These are phyloP conservation scores for Phalaenopsis hybrid DNA, from an alignment of 116 monocot species.

Conservation along the genomic window DNA sequence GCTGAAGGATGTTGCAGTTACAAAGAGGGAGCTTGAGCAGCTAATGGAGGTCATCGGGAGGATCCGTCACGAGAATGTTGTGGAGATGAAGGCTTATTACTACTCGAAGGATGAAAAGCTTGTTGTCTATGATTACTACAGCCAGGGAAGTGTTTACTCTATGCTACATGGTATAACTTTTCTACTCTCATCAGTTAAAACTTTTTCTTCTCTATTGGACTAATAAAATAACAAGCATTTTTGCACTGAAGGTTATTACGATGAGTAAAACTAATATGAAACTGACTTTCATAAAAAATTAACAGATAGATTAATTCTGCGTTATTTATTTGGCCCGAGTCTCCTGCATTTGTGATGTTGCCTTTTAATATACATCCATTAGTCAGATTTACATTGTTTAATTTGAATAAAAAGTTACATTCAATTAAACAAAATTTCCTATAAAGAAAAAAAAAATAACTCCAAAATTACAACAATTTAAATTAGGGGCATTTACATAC, in stretches of 20 bases:
- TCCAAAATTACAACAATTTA: background rate
- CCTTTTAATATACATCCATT: background rate
- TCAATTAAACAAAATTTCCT: background rate
- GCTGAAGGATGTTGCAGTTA: constrained; percentile 66
- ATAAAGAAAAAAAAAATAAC: background rate
- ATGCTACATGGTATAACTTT: constrained; percentile 58
- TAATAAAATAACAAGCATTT: background rate
- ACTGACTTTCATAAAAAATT: background rate
- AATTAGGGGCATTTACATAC: background rate
- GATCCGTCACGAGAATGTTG: constrained; percentile 61
- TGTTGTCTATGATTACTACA: constrained; percentile 61
- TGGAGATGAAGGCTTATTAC: constrained; percentile 67
- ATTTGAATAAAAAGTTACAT: background rate
- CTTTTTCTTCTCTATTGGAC: background rate
- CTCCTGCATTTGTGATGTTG: background rate
- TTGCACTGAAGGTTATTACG: background rate
- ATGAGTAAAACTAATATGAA: background rate
- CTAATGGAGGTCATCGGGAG: constrained; percentile 76
- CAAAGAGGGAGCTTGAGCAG: constrained; percentile 80
- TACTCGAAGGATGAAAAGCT: constrained; percentile 92
- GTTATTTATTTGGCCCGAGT: background rate
- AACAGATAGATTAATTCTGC: background rate
- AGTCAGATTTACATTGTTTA: background rate
- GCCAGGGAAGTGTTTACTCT: constrained; percentile 49
- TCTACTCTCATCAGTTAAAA: background rate